Evolutionary conservation across 2,329 filamentous ascomycete genomes (phyloP).

Genomic region (Aureobasidium sp.): DNA sequence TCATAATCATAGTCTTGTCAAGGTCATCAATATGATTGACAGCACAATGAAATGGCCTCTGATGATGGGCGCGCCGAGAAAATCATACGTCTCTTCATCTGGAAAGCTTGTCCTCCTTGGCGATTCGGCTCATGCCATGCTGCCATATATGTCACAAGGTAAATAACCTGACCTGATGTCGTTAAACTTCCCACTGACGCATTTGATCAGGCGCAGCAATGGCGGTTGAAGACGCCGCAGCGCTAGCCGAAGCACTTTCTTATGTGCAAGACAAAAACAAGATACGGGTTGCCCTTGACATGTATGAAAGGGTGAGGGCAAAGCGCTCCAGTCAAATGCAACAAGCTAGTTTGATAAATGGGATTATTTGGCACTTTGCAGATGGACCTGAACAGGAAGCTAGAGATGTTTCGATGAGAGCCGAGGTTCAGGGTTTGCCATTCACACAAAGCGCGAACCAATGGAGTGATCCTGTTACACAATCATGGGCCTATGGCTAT

Average conservation of each 20-base stretch:
- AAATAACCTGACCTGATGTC: background rate
- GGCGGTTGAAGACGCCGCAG: background rate
- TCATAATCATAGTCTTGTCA: no score
- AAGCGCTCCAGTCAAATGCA: background rate
- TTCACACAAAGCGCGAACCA: conserved; percentile 41
- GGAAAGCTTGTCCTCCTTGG: background rate
- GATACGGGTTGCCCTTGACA: background rate
- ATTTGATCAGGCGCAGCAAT: background rate
- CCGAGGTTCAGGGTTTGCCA: conserved; percentile 33
- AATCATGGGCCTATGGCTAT: conserved; percentile 45
- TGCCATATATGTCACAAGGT: background rate
- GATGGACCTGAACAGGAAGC: conserved; percentile 5
- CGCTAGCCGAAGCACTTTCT: background rate
- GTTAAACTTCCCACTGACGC: background rate
- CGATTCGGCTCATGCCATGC: background rate
- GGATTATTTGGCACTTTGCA: background rate
- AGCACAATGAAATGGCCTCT: no score
- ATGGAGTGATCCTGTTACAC: conserved; percentile 43
- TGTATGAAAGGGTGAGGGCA: background rate
- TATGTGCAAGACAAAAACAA: background rate
- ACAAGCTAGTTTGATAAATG: background rate
- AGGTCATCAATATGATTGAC: no score
- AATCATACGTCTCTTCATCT: no score
- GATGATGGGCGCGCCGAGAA: no score
- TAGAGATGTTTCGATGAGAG: background rate